A percentile compares a stretch with the other conserved stretches of the same genome.
These are phyloP conservation scores for Leccinum imitatum DNA, from an alignment of 768 basidiomycete genomes.

Conservation along the genomic window DNA sequence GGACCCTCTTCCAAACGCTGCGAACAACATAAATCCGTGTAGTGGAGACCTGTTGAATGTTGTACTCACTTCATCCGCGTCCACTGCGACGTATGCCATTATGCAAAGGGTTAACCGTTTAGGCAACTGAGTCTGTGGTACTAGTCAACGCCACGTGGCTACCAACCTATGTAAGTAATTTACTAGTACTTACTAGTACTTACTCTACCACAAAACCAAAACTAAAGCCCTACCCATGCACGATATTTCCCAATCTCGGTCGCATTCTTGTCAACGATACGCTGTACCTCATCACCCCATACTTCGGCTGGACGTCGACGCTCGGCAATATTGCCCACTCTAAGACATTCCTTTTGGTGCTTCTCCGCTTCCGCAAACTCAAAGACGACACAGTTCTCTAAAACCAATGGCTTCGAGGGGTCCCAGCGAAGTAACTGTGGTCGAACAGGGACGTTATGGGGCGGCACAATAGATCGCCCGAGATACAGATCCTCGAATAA, in stretches of 20 bases:
- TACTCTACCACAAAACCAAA: no score
- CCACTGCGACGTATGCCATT: constrained; percentile 75
- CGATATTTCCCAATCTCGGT: constrained; percentile 58
- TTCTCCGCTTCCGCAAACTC: constrained; percentile 71
- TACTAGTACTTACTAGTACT: no score
- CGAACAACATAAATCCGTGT: neutral
- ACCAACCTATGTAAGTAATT: no score
- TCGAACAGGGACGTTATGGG: constrained; percentile 67
- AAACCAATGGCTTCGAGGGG: constrained; percentile 52
- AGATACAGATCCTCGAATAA: constrained; percentile 87
- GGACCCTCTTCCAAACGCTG: constrained; percentile 65
- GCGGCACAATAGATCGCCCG: constrained; percentile 76
- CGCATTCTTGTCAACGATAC: constrained; percentile 55
- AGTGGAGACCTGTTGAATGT: neutral
- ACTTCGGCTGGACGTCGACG: constrained; percentile 47
- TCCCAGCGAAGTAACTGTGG: constrained; percentile 87
- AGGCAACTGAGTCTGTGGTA: neutral
- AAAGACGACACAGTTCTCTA: constrained; percentile 87
- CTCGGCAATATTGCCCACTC: constrained; percentile 7
- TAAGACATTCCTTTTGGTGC: constrained; percentile 52
- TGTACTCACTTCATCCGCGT: constrained; percentile 61
- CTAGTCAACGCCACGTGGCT: constrained; percentile 5
- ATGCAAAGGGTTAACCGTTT: neutral
- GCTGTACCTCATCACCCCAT: constrained; percentile 68
- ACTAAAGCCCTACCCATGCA: constrained; percentile 46